Evolutionary conservation across 148 eudicot genomes (phyloP), one percentile per base, ranked within the genome.

Genomic region (Beta vulgaris): DNA sequence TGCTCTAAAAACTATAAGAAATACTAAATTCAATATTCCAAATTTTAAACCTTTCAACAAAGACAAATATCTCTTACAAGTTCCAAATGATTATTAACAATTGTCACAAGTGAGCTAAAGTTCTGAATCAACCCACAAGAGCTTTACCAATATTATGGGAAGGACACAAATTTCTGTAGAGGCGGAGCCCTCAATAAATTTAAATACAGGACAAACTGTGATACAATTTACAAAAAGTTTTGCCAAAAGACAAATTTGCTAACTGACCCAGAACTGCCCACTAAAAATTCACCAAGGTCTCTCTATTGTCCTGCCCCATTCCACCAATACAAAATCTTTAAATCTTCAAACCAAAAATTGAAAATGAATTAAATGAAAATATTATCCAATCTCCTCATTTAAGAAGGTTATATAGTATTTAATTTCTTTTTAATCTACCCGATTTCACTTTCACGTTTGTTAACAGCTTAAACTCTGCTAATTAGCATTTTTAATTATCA

Each of bases 231-330:
- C n/a, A 51, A 21, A 51, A 51, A 25, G 25, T 7, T 51, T 51
- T 21, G 25, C 68, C 43, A 63, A 18, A 63, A 18, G 42, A 63
- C 68, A 63, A 63, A 63, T 32, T 36, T 34, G 43, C 42, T 63
- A 63, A 18, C 5, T 63, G 25, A 18, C 43, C 13, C 28, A 35
- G 25, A 63, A 34, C 18, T 19, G 12, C 13, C 62, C 18, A 57
- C 61, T 23, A 12, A 5, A 15, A 58, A 58, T 58, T 25, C 62
- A 58, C 57, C 57, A 51, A 51, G n/a, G 16, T 23, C 62, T 28
- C 62, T 15, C 15, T 25, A 8, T 28, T 28, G 14, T 28, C 43
- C 40, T 63, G 26, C 68, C 43, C 26, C 67, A 62, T 42, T 13
- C 65, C 40, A 36, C 68, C 68, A 63, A 35, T 2, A 63, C 42